Evolutionary conservation across 495 filamentous ascomycete genomes (phyloP), one percentile per base, ranked within the genome.

Genomic region (Xylaria venustula): DNA sequence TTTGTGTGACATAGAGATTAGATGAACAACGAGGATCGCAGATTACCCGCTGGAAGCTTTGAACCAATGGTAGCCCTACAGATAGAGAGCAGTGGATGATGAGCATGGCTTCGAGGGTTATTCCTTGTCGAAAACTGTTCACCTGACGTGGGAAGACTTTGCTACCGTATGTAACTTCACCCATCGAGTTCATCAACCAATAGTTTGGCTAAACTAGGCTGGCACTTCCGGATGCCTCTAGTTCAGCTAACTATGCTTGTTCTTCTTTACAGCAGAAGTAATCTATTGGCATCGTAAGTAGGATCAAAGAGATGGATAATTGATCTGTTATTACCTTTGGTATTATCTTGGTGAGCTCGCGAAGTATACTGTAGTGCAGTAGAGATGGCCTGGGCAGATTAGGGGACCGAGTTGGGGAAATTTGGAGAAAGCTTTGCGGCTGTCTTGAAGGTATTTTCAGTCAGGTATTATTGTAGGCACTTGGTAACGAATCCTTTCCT

Each of bases 381-480:
- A 34, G 5, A 9, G 7, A 40, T 12, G 37, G 15, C 37, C 6
- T 3, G 6, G 37, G 15, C 7, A 3, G 15, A 25, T 6, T 7
- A 28, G 25, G 17, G 37, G 15, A 30, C n/a, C 0, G 50, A 36
- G 20, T 61, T 61, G 58, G 58, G 30, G 58, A 61, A 61, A 54
- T 53, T 60, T 61, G 58, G 58, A 54, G 58, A 61, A 61, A 34
- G 54, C 52, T 11, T 30, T 11, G 37, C 17, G 40, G 25, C 17
- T 30, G n/a, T 19, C 40, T 34, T 44, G 40, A 42, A 58, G 40
- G 54, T 41, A 34, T 25, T 42, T 42, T 54, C 51, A 54, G 51
- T 54, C 42, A 47, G 52, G 14, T 45, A 57, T 45, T 58, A 28
- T 25, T 34, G 7, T 34, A n/a, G 37, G 11, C n/a, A n/a, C n/a